phyloP scores from a whole-genome alignment of 768 basidiomycete species.

The Boletus sensibilis region DNA sequence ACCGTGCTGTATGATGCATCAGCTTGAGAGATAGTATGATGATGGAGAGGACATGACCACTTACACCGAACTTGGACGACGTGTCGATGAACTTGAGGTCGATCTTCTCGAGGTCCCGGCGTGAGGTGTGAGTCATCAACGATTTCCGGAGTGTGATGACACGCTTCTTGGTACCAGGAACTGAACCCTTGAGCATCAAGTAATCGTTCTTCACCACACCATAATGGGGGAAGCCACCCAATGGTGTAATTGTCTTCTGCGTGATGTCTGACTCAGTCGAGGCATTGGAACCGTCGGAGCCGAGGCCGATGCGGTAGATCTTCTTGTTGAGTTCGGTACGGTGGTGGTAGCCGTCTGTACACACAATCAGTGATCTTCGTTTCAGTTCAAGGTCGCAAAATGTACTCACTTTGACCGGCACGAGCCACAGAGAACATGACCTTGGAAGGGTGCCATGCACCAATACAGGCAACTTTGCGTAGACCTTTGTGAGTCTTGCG shows the following conservation, averaged over 20 bases:
- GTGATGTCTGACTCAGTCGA: conserved; percentile 95
- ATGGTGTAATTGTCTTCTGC: conserved; percentile 89
- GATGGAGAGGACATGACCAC: conserved; percentile 28
- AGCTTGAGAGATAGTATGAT: neutral
- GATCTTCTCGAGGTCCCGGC: conserved; percentile 96
- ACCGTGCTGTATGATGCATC: conserved; percentile 62
- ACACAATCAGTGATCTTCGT: conserved; percentile 4
- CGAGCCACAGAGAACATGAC: conserved; percentile 99
- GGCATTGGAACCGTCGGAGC: conserved; percentile 74
- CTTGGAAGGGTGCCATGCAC: conserved; percentile 98
- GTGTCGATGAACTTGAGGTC: conserved; percentile 99
- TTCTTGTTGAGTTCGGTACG: conserved; percentile 99
- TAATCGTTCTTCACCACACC: conserved; percentile 99
- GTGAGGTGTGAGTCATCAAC: conserved; percentile 93
- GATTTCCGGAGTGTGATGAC: conserved; percentile 97
- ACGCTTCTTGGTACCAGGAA: conserved; percentile 97
- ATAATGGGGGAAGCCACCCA: conserved; percentile 99
- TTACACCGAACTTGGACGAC: conserved; percentile 93
- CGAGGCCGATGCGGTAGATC: conserved; percentile 91
- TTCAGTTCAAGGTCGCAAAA: neutral
- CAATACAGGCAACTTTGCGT: conserved; percentile 98
- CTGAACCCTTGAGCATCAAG: conserved; percentile 93
- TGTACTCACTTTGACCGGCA: conserved; percentile 93
- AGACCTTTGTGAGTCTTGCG: conserved; percentile 99
- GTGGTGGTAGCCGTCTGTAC: conserved; percentile 90